Percentiles rank a stretch among this genome's conserved stretches.
phyloP scores from a whole-genome alignment of 23 red algal genomes.

The Pyropia yezoensis region DNA sequence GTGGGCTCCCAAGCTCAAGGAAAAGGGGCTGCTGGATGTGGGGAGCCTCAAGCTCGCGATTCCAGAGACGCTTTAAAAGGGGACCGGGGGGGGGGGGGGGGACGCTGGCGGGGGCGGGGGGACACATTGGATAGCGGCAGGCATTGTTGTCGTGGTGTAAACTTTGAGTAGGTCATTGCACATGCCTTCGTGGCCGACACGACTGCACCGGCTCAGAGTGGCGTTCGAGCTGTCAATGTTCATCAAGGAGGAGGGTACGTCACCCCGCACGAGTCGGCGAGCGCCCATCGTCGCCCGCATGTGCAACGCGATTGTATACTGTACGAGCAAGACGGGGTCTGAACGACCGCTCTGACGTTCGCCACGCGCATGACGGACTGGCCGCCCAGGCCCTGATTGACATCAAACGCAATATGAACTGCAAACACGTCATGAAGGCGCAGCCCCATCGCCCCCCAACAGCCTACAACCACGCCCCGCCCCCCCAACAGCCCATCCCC shows the following conservation, averaged over 20 bases:
- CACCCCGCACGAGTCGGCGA: no score
- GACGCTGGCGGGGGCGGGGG: no score
- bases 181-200: no score
- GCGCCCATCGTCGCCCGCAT: no score
- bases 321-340: slow-evolving; percentile 8
- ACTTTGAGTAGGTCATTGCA: no score
- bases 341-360: slow-evolving; percentile 9
- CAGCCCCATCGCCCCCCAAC: background rate
- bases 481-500: no score
- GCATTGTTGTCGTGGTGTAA: no score
- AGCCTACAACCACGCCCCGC: no score
- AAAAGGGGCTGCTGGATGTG: slow-evolving; percentile 9
- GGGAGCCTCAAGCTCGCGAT: slow-evolving; percentile 2
- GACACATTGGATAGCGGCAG: no score
- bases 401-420: slow-evolving; percentile 4
- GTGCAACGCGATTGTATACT: slow-evolving; percentile 7
- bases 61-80: slow-evolving; percentile 4
- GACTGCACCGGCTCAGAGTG: slow-evolving; percentile 10
- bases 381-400: slow-evolving; percentile 10
- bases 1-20: slow-evolving; percentile 10
- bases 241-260: slow-evolving; percentile 7
- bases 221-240: slow-evolving; percentile 1
- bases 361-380: slow-evolving; percentile 24
- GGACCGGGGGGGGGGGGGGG: background rate
- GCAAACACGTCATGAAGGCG: slow-evolving; percentile 13